Percentiles rank a stretch among this genome's conserved stretches.
These are phyloP conservation scores for Trichocomaceae sp. DNA, from an alignment of 2,329 filamentous ascomycete genomes.

Conservation along the genomic window DNA sequence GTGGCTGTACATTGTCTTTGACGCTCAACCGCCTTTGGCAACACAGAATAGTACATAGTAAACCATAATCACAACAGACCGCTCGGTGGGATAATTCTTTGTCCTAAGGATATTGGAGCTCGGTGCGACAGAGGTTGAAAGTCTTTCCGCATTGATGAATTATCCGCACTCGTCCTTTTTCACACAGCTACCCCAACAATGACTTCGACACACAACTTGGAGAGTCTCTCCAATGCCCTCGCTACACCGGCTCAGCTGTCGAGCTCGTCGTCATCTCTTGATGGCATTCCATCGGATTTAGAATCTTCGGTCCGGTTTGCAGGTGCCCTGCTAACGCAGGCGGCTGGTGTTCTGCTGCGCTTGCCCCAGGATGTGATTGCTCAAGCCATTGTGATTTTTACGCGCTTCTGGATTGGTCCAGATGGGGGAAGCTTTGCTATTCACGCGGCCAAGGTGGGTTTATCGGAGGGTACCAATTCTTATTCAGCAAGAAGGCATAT, in stretches of 20 bases:
- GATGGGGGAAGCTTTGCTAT: constrained; percentile 41
- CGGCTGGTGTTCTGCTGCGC: constrained; percentile 62
- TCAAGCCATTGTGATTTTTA: constrained; percentile 74
- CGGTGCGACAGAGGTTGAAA: not conserved
- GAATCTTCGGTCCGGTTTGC: constrained; percentile 41
- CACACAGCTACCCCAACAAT: constrained; percentile 18
- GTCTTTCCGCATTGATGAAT: not conserved
- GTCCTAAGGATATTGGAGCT: constrained; percentile 4
- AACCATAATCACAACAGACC: no score
- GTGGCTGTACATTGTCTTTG: constrained; percentile 5
- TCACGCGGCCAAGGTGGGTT: constrained; percentile 36
- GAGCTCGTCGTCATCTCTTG: constrained; percentile 39
- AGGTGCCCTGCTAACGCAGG: constrained; percentile 40
- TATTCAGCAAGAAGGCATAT: not conserved
- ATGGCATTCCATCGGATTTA: constrained; percentile 36
- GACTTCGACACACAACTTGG: constrained; percentile 22
- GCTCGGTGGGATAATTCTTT: not conserved
- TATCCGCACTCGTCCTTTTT: not conserved
- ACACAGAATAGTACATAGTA: no score
- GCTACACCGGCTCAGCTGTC: constrained; percentile 41
- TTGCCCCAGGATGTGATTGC: constrained; percentile 81
- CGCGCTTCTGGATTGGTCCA: constrained; percentile 65
- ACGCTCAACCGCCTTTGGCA: not conserved
- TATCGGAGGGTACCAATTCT: not conserved
- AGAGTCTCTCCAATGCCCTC: constrained; percentile 40